Base-by-base conservation (phyloP, 1,284 basidiomycete genomes). In the Cystobasidiaceae sp. region DNA sequence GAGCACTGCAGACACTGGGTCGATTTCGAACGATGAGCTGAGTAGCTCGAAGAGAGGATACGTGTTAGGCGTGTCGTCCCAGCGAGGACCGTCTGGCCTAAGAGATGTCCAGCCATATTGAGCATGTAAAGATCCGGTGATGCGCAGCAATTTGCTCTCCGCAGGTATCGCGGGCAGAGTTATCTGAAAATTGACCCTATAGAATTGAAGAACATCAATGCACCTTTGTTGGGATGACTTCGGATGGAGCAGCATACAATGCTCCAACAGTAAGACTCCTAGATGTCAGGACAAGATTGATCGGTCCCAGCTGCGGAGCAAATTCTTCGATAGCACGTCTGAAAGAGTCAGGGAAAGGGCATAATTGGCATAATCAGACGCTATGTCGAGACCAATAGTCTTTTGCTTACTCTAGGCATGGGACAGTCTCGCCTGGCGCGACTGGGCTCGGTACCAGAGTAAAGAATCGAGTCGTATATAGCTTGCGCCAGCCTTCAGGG, bases 271-370 rank as follows among this genome's bases (percentile, higher is more conserved):
- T 62, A 17, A 62, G 54, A 17, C 37, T 28, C 2, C 60, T 33
- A 49, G 60, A 51, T 2, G 60, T 62, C n/a, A 62, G 27, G 15
- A 62, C 33, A 2, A 62, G 8, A 13, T 19, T 62, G 8, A 62
- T 54, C 7, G 60, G 60, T 8, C 60, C 60, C 2, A 52, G 48
- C 49, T 62, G 60, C 32, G 60, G 60, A 4, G 60, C 60, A 32
- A 62, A 62, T 21, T 62, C 60, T 21, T 62, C 60, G 19, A 62
- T 62, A 13, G 48, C 60, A 11, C 50, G 60, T 50, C 60, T 62
- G 50, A 15, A 6, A 7, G 4, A 7, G 11, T 4, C 6, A 19
- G 27, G 32, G 8, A 56, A n/a, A n/a, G n/a, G n/a, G 44, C 15
- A n/a, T 9, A 30, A 39, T 2, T 19, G 27, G 0, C 32, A 25